Conservation (phyloP, 305 asterid genomes). For the Solanum hybrid region DNA sequence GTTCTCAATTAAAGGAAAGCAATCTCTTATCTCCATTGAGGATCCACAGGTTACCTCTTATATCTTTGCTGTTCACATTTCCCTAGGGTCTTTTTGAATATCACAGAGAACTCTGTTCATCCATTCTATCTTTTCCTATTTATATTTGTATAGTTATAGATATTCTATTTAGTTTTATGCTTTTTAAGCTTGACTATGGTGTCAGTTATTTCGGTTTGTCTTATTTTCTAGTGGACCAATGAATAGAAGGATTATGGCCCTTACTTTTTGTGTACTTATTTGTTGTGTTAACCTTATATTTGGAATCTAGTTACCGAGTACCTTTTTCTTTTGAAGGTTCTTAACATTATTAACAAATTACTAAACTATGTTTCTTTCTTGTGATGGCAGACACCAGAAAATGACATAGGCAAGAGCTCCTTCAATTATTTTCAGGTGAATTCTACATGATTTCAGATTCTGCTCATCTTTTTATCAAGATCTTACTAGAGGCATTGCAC, state of each 20-base stretch:
- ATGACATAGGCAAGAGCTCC: constrained; percentile 87
- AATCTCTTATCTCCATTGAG: constrained; percentile 63
- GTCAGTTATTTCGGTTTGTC: neutral
- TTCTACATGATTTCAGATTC: neutral
- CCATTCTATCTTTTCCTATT: neutral
- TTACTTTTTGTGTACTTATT: neutral
- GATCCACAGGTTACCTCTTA: constrained; percentile 74
- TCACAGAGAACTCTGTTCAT: neutral
- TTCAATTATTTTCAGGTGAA: constrained; percentile 79
- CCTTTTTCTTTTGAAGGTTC: neutral
- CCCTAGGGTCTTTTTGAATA: neutral
- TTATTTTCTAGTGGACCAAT: neutral
- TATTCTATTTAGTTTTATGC: neutral
- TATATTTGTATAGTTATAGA: neutral
- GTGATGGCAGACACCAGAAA: constrained; percentile 68
- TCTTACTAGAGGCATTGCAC: neutral
- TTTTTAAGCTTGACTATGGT: neutral
- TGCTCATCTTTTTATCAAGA: neutral
- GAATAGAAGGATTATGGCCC: neutral
- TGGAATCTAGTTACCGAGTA: neutral
- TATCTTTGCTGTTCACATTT: neutral
- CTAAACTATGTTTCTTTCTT: constrained; percentile 9
- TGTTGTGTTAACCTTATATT: neutral
- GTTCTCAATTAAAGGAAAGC: constrained; percentile 51
- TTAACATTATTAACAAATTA: neutral